Evolutionary conservation across 108 stramenopile genomes (phyloP).

Genomic region (Cyclostephanos tholiformis): DNA sequence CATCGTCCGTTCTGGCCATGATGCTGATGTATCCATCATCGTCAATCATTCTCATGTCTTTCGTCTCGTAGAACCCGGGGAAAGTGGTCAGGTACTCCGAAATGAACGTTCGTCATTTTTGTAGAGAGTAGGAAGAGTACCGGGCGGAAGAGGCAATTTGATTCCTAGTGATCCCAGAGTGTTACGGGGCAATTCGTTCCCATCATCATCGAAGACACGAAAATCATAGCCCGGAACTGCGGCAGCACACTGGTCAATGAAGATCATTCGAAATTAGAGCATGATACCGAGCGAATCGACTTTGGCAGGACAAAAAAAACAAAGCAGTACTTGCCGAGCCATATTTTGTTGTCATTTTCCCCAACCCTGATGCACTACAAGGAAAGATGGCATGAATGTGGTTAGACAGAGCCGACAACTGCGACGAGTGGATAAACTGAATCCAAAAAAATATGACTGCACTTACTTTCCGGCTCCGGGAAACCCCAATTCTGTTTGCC

Average conservation of each 20-base stretch:
- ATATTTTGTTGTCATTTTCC: constrained; percentile 43
- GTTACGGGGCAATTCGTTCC: constrained; percentile 32
- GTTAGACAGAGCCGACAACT: background rate
- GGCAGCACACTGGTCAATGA: constrained; percentile 29
- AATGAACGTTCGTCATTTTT: constrained; percentile 63
- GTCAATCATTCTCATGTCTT: constrained; percentile 72
- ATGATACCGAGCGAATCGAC: background rate
- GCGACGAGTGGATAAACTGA: too few species aligned
- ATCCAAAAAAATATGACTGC: background rate
- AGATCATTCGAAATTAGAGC: background rate
- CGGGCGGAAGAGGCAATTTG: constrained; percentile 77
- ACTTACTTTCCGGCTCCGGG: constrained; percentile 40
- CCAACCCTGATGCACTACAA: constrained; percentile 53
- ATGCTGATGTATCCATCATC: constrained; percentile 77
- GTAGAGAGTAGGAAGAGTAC: constrained; percentile 67
- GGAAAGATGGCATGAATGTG: background rate
- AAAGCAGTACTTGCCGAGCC: constrained; percentile 25
- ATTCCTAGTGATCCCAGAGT: constrained; percentile 62
- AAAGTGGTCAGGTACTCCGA: constrained; percentile 53
- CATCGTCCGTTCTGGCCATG: constrained; percentile 78
- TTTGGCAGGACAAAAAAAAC: background rate
- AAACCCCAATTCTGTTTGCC: constrained; percentile 76
- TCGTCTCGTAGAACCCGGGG: constrained; percentile 75
- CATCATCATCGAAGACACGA: constrained; percentile 50
- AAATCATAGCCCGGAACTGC: constrained; percentile 65